Evolutionary conservation across 2,329 filamentous ascomycete genomes (phyloP), one percentile per base, ranked within the genome.

Genomic region (Tolypocladium ophioglossoides): DNA sequence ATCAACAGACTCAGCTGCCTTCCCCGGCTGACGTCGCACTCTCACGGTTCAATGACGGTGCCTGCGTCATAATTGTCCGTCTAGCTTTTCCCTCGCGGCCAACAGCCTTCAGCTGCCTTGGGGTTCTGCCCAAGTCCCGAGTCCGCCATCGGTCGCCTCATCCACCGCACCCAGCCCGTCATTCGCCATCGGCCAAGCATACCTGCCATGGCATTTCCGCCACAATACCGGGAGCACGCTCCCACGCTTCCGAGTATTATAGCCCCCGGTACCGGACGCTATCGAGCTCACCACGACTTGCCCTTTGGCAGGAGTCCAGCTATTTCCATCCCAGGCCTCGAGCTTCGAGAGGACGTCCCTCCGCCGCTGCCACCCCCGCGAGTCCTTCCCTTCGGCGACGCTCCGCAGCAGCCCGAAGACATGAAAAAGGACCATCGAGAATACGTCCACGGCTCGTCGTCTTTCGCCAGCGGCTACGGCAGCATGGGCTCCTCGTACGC

Each of bases 351-450:
- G 55, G 62, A 68, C 57, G 71, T 66, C 3, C 75, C 74, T 56
- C 75, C 74, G 52, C 70, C 75, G 38, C 59, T 78, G 47, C 75
- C 74, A n/a, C 74, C 74, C n/a, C 75, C 75, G 6, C 67, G 67
- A 50, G 62, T 67, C 37, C 63, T 70, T 6, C 71, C 70, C 8
- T 65, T 70, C 39, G 62, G 64, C 39, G 71, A 71, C 7, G 66
- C 66, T 34, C 61, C 66, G 54, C 57, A 63, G 46, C 59, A 61
- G 34, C 51, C 63, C 38, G 60, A 69, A 40, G 67, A 70, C 50
- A 64, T 62, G 55, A 61, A 56, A 30, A 60, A 59, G 50, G 61
- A 68, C 16, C 62, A 63, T 37, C 66, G 66, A 46, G 64, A 68
- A 39, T 62, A 59, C 27, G 57, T 62, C 6, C 64, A 62, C 34